phyloP scores from a whole-genome alignment of 768 basidiomycete species.

The Mycena filopes region DNA sequence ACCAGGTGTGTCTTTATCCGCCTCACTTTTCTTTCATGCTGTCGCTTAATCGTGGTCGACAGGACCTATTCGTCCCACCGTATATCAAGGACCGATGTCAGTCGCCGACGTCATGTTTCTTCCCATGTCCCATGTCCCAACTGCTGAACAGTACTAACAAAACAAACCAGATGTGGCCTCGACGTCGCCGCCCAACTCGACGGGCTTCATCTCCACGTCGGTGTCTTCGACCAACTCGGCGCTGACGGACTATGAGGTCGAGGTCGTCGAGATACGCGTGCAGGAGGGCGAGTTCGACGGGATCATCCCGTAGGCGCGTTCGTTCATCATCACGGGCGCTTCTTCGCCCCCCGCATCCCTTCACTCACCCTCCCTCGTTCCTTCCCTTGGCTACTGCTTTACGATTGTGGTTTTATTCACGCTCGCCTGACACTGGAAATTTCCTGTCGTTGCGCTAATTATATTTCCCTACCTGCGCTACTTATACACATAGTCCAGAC shows the following conservation, averaged over 20 bases:
- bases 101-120: conserved; percentile 45
- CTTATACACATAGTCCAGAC: background rate
- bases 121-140: too few relatives aligned
- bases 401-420: background rate
- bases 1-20: conserved; percentile 67
- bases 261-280: conserved; percentile 89
- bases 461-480: background rate
- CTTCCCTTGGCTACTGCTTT: background rate
- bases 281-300: conserved; percentile 80
- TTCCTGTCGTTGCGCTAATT: background rate
- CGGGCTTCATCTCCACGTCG: conserved; percentile 73
- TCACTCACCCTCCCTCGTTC: too few relatives aligned
- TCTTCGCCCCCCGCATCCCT: too few relatives aligned
- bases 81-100: conserved; percentile 92
- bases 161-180: conserved; percentile 88
- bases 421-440: background rate
- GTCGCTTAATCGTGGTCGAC: conserved; percentile 16
- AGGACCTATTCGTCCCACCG: conserved; percentile 90
- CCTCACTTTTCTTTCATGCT: conserved; percentile 1
- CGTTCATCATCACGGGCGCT: too few relatives aligned
- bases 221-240: conserved; percentile 74
- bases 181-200: conserved; percentile 80
- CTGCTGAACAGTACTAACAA: too few relatives aligned
- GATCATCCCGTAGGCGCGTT: conserved; percentile 68
- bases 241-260: conserved; percentile 82